Evolutionary conservation across 257 asterid genomes (phyloP).

Genomic region (Nemophila menziesii): DNA sequence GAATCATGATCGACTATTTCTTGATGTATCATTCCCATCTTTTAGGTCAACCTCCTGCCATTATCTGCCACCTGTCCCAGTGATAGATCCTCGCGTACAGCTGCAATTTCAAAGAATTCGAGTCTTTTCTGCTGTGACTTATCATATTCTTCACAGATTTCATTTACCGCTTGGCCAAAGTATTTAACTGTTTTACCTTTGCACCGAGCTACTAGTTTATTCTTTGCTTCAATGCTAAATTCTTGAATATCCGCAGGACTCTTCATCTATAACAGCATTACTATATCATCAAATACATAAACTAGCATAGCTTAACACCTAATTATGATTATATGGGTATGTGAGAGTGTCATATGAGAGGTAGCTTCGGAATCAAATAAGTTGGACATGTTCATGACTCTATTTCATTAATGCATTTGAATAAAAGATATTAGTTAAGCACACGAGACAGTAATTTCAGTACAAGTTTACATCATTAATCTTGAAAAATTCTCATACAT

Average conservation of each 20-base stretch:
- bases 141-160: conserved; percentile 71
- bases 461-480: not conserved
- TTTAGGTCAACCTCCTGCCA: conserved; percentile 23
- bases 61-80: conserved; percentile 31
- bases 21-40: conserved; percentile 16
- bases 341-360: no score
- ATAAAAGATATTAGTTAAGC: no score
- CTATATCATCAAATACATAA: no score
- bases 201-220: conserved; percentile 55
- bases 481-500: not conserved
- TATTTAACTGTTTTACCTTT: conserved; percentile 47
- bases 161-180: conserved; percentile 66
- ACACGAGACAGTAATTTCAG: no score
- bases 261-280: no score
- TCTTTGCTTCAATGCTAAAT: conserved; percentile 55
- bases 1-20: conserved; percentile 27
- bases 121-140: conserved; percentile 39
- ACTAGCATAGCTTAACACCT: no score
- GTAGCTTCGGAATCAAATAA: no score
- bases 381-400: no score
- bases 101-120: conserved; percentile 26
- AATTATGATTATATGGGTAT: no score
- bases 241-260: conserved; percentile 74
- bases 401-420: no score
- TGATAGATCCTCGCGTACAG: conserved; percentile 26